These are phyloP conservation scores for Candida arabinofermentans DNA, from an alignment of 805 yeast genomes.

Conservation along the genomic window DNA sequence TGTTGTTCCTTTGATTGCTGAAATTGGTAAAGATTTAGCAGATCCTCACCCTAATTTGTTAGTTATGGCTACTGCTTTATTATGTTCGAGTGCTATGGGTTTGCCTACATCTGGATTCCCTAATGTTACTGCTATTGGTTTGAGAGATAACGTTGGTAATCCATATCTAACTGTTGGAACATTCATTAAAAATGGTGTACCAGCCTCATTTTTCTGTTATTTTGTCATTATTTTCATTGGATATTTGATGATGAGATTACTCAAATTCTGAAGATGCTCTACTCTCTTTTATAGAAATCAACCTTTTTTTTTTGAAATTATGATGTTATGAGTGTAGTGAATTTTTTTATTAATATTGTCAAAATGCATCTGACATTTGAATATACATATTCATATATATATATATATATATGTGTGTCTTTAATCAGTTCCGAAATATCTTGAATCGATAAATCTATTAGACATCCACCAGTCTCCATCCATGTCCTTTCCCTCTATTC, in stretches of 20 bases:
- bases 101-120: slow-evolving; percentile 93
- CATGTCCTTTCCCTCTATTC: slow-evolving; percentile 19
- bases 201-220: slow-evolving; percentile 76
- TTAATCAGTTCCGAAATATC: slow-evolving; percentile 66
- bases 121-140: slow-evolving; percentile 93
- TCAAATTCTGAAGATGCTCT: slow-evolving; percentile 39
- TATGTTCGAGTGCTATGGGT: slow-evolving; percentile 97
- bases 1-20: slow-evolving; percentile 83
- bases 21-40: slow-evolving; percentile 72
- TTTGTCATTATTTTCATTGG: slow-evolving; percentile 74
- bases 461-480: slow-evolving; percentile 59
- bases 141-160: slow-evolving; percentile 88
- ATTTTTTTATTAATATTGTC: too few relatives aligned
- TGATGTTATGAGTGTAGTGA: too few relatives aligned
- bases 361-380: not conserved
- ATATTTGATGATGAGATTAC: slow-evolving; percentile 59
- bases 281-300: too few relatives aligned
- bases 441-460: slow-evolving; percentile 66
- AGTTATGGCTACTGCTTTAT: slow-evolving; percentile 58
- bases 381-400: not conserved
- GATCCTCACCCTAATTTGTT: slow-evolving; percentile 83
- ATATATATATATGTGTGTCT: not conserved
- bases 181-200: slow-evolving; percentile 88
- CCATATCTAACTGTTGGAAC: slow-evolving; percentile 84
- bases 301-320: not conserved